Percentiles rank a stretch among this genome's conserved stretches.
These are phyloP conservation scores for Tephrocybe sp. DNA, from an alignment of 768 basidiomycete genomes.

Conservation along the genomic window DNA sequence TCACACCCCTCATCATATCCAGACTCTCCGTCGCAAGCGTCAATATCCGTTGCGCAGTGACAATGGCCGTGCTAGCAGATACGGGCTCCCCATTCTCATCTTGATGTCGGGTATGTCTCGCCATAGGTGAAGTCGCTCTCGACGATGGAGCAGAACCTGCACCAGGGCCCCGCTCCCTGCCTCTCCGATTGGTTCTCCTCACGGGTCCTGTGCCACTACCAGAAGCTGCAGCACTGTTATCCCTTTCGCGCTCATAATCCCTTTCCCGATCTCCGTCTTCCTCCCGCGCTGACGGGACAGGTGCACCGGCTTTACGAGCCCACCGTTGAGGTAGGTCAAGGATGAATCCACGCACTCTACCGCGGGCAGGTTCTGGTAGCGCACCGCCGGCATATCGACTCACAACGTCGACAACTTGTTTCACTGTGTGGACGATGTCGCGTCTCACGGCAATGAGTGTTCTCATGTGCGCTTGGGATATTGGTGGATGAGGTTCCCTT, in stretches of 20 bases:
- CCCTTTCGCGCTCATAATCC: conserved; percentile 19
- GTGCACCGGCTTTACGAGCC: conserved; percentile 45
- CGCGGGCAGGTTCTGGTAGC: conserved; percentile 79
- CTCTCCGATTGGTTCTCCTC: conserved; percentile 29
- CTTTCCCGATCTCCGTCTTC: conserved; percentile 10
- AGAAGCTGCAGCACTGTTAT: conserved; percentile 34
- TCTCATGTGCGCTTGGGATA: conserved; percentile 49
- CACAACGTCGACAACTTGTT: conserved; percentile 86
- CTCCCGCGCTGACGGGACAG: conserved; percentile 6
- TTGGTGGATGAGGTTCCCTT: conserved; percentile 27
- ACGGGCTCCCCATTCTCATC: conserved; percentile 20
- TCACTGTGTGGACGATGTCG: conserved; percentile 86
- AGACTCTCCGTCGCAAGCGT: conserved; percentile 87
- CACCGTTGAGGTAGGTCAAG: conserved; percentile 80
- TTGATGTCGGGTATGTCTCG: conserved; percentile 18
- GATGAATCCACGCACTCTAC: conserved; percentile 72
- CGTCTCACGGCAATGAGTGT: conserved; percentile 72
- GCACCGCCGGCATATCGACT: conserved; percentile 83
- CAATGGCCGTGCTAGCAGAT: conserved; percentile 55
- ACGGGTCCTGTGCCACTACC: conserved; percentile 28
- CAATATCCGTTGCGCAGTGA: conserved; percentile 78
- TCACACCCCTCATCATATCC: conserved; percentile 89
- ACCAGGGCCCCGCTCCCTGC: conserved; percentile 39
- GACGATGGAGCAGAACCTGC: conserved; percentile 26
- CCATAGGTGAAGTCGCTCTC: conserved; percentile 23